Evolutionary conservation across 2,329 filamentous ascomycete genomes (phyloP), one percentile per base, ranked within the genome.

Genomic region (Alternaria hordeiaustralica): DNA sequence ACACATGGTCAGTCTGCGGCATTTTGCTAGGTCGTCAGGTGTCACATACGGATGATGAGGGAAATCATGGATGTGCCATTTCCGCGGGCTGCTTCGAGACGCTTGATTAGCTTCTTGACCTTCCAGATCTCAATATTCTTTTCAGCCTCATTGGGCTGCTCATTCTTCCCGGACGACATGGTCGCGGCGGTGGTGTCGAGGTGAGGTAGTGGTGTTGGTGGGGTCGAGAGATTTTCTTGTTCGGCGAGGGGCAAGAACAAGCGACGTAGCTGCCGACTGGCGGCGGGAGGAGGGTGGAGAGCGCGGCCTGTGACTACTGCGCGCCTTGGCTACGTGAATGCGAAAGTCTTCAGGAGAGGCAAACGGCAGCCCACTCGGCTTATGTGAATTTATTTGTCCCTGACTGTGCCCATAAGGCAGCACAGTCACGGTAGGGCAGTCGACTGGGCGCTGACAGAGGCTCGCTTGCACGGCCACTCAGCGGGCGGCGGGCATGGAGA

Each of bases 1-100:
- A 77, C 61, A 51, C 69, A 75, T 55, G 8, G 71, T 70, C 59
- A 72, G 76, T 74, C 55, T 68, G 64, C 36, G 41, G 67, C 36
- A 43, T 33, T 33, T 49, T n/a, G 23, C 10, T 12, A 18, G 11
- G 15, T 36, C 23, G 44, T 46, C 61, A 57, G 55, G 60, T 47
- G 47, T 60, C 46, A 85, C 92, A 78, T 86, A 96, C 93, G 96
- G 79, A 99, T 98, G 77, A 99, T 97, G 83, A 99, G 89, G 70
- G 95, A 98, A 84, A 99, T 99, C 96, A 99, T 99, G 86, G 91
- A 95, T 70, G 96, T 99, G 85, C 96, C 96, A 89, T 99, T 99
- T 81, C 96, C 96, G 81, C 96, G 89, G 74, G 96, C 96, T 68
- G 93, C 92, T 84, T 98, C 96, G 76, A 99, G 93, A 77, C 96